phyloP scores from a whole-genome alignment of 176 grass and related monocot genomes.

The Echinochloa phyllopogon region DNA sequence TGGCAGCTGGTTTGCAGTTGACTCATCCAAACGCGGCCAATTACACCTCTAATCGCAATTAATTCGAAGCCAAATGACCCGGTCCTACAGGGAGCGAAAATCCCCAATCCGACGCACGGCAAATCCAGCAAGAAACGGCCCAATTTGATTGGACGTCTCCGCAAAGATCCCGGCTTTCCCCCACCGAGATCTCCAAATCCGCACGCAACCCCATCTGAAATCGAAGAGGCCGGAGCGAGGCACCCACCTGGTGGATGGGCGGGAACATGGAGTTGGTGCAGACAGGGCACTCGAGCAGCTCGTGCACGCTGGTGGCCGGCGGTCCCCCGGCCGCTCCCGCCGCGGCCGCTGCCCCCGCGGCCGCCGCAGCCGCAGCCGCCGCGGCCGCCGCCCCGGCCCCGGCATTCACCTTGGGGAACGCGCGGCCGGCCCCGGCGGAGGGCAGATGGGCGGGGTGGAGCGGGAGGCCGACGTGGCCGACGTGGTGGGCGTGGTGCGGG shows the following conservation, averaged over 20 bases:
- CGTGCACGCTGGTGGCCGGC: slow-evolving; percentile 62
- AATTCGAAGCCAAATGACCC: background rate
- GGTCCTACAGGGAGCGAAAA: background rate
- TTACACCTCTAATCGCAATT: background rate
- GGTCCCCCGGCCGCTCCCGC: slow-evolving; percentile 21
- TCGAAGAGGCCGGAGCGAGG: background rate
- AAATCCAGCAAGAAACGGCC: background rate
- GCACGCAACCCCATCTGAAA: slow-evolving; percentile 32
- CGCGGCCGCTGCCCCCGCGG: background rate
- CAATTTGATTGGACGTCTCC: background rate
- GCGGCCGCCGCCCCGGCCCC: background rate
- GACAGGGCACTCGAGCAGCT: slow-evolving; percentile 67
- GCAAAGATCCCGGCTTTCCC: slow-evolving; percentile 11
- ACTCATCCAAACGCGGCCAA: background rate
- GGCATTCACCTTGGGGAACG: slow-evolving; percentile 49
- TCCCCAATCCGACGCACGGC: slow-evolving; percentile 1
- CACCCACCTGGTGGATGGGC: slow-evolving; percentile 62
- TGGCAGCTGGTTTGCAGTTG: background rate
- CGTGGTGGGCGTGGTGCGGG: slow-evolving; percentile 23
- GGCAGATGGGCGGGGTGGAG: slow-evolving; percentile 45
- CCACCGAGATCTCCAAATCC: slow-evolving; percentile 30
- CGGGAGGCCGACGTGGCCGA: slow-evolving; percentile 32
- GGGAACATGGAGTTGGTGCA: slow-evolving; percentile 73
- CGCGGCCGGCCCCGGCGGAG: slow-evolving; percentile 9
- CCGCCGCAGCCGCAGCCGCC: slow-evolving; percentile 16